Evolutionary conservation across 1,284 basidiomycete species (phyloP).

Genomic region (Dichomitus squalens): DNA sequence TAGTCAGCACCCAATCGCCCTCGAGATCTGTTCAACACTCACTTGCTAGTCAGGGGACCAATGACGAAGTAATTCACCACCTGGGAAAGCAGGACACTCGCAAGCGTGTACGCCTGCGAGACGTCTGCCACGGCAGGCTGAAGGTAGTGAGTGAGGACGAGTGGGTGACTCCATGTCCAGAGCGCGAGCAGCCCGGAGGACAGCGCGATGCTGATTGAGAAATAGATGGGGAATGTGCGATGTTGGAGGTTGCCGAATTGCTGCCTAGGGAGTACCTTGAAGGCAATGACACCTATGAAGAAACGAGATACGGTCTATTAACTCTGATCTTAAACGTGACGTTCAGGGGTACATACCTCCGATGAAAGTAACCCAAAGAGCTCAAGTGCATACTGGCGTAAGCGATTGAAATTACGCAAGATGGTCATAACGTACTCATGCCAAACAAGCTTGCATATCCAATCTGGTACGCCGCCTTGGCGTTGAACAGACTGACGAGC

Average conservation of each 20-base stretch:
- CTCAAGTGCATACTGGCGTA: constrained; percentile 34
- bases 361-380: constrained; percentile 70
- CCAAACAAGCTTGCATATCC: constrained; percentile 66
- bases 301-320: not conserved
- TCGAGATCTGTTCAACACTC: constrained; percentile 26
- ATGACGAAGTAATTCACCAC: constrained; percentile 59
- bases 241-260: constrained; percentile 81
- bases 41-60: constrained; percentile 71
- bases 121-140: constrained; percentile 63
- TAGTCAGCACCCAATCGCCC: not conserved
- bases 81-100: constrained; percentile 51
- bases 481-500: constrained; percentile 43
- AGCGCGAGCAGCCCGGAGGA: constrained; percentile 58
- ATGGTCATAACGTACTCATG: constrained; percentile 54
- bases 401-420: not conserved
- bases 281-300: constrained; percentile 56
- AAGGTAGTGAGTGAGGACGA: constrained; percentile 51
- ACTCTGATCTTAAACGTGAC: not conserved
- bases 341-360: constrained; percentile 44
- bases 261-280: constrained; percentile 62
- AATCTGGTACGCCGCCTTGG: constrained; percentile 54
- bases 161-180: constrained; percentile 69
- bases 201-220: constrained; percentile 59
- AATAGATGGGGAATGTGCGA: constrained; percentile 76
- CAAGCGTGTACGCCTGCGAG: constrained; percentile 69